Conservation (phyloP, 805 yeast species). For the Starmerella potacharoeniae region DNA sequence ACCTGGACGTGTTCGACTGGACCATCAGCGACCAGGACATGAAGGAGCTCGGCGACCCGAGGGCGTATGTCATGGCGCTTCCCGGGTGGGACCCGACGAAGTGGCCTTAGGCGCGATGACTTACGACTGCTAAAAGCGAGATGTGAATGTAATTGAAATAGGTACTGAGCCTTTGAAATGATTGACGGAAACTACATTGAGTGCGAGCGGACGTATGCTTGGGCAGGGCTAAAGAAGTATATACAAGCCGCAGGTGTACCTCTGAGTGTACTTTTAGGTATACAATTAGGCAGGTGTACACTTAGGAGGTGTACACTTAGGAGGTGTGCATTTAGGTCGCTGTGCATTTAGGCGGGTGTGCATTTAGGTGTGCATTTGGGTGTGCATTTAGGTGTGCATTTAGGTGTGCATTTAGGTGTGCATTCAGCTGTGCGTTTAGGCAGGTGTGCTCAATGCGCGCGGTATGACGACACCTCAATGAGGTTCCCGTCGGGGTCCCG, state of each 20-base stretch:
- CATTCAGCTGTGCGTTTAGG: no score
- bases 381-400: no score
- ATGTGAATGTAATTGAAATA: not conserved
- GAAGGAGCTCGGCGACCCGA: conserved; percentile 25
- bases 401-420: not conserved
- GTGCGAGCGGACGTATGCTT: no score
- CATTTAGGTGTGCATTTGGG: no score
- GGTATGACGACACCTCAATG: conserved; percentile 3
- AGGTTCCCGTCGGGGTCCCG: conserved; percentile 5
- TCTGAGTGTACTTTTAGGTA: no score
- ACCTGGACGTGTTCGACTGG: conserved; percentile 44
- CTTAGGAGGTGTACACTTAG: no score
- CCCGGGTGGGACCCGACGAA: conserved; percentile 31
- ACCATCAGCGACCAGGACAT: conserved; percentile 26
- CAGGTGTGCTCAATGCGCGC: not conserved
- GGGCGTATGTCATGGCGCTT: conserved; percentile 25
- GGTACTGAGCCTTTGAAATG: no score
- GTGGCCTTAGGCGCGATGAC: conserved; percentile 11
- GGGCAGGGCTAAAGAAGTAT: no score
- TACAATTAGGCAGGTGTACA: no score
- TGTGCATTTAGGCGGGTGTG: not conserved
- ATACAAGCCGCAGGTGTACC: no score
- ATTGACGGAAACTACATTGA: no score
- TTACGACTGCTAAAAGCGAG: not conserved
- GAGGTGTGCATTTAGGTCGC: no score